Evolutionary conservation across 805 yeast species (phyloP).

Genomic region (Yamadazyma kitorensis): DNA sequence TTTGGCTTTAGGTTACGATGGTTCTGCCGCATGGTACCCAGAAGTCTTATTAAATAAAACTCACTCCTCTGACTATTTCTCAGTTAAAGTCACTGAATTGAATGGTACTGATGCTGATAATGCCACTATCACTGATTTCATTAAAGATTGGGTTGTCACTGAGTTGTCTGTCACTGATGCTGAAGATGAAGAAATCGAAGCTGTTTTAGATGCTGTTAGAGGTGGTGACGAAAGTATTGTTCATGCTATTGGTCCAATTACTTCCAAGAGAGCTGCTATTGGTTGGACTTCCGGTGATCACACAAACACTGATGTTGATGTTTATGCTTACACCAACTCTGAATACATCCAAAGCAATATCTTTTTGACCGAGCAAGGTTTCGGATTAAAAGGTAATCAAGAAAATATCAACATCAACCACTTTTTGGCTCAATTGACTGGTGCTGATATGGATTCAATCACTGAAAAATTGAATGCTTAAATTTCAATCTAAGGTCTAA

Average conservation of each 20-base stretch:
- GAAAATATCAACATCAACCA: constrained; percentile 80
- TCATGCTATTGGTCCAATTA: constrained; percentile 53
- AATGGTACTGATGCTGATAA: constrained; percentile 41
- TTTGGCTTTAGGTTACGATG: constrained; percentile 25
- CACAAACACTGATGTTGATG: constrained; percentile 5
- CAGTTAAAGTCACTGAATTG: constrained; percentile 65
- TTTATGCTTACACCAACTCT: constrained; percentile 10
- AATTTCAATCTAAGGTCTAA: no score
- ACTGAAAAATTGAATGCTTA: constrained; percentile 30
- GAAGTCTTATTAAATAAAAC: constrained; percentile 65
- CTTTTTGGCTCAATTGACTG: constrained; percentile 53
- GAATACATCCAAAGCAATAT: no score
- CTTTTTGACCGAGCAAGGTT: constrained; percentile 15
- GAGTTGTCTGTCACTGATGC: constrained; percentile 9
- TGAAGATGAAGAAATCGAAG: constrained; percentile 8
- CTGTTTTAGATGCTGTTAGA: constrained; percentile 32
- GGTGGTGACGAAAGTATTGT: constrained; percentile 49
- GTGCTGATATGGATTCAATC: constrained; percentile 43
- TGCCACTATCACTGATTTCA: constrained; percentile 21
- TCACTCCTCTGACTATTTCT: constrained; percentile 82
- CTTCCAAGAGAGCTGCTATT: constrained; percentile 9
- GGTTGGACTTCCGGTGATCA: constrained; percentile 11
- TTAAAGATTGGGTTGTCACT: constrained; percentile 7
- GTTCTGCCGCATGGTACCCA: constrained; percentile 61
- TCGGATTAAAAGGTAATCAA: constrained; percentile 65